Percentiles rank a stretch among this genome's conserved stretches.
Conservation (phyloP, 441 rosid species). For the Flueggea neowawraea region DNA sequence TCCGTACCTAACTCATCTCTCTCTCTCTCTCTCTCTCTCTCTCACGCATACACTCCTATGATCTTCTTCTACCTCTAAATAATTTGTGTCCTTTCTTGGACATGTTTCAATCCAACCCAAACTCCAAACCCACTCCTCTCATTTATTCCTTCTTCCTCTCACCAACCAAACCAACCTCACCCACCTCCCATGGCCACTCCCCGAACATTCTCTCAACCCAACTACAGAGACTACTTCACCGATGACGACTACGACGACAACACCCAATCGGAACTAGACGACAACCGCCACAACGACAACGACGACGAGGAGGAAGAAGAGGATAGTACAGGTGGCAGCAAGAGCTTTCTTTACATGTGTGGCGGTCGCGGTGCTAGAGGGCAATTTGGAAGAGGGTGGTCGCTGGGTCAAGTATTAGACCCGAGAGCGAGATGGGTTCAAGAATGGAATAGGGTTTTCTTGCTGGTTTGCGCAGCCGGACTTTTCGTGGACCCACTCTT, state of each 20-base stretch:
- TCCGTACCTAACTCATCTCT: neutral
- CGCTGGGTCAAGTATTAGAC: slow-evolving; percentile 57
- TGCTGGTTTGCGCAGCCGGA: slow-evolving; percentile 73
- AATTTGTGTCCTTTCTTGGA: slow-evolving; percentile 15
- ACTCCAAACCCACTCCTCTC: neutral
- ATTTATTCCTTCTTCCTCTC: slow-evolving; percentile 4
- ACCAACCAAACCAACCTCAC: slow-evolving; percentile 1
- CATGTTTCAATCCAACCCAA: slow-evolving; percentile 5
- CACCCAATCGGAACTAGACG: neutral
- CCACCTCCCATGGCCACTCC: slow-evolving; percentile 29
- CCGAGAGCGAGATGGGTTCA: slow-evolving; percentile 80
- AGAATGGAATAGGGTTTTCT: slow-evolving; percentile 86
- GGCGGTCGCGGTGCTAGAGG: slow-evolving; percentile 12
- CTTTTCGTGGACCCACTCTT: slow-evolving; percentile 93
- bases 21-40: too few relatives aligned
- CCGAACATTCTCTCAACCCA: slow-evolving; percentile 24
- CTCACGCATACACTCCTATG: too few relatives aligned
- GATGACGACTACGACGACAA: slow-evolving; percentile 14
- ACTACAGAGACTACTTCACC: slow-evolving; percentile 3
- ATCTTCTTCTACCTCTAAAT: slow-evolving; percentile 3
- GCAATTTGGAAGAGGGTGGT: slow-evolving; percentile 29
- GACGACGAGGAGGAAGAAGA: slow-evolving; percentile 26
- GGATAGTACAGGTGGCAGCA: neutral
- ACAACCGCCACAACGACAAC: slow-evolving; percentile 7
- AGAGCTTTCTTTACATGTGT: slow-evolving; percentile 8